These are phyloP conservation scores for Saccharomyces pastorianus DNA, from an alignment of 1,139 yeast genomes.

Conservation along the genomic window DNA sequence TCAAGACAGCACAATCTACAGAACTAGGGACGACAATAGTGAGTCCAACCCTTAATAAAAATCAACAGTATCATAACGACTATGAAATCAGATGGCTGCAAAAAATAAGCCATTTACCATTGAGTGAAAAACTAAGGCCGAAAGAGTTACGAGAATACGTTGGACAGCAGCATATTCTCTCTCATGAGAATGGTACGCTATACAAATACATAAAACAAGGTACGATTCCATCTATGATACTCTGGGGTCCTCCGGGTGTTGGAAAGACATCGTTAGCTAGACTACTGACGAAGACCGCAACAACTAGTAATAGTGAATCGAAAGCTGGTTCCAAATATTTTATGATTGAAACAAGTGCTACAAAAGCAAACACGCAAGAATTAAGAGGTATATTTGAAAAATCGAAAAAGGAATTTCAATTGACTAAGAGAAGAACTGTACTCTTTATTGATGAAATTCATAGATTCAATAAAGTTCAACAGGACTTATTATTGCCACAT, in stretches of 20 bases:
- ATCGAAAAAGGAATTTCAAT: conserved; percentile 57
- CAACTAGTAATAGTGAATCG: conserved; percentile 13
- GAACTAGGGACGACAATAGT: neutral
- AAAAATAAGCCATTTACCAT: conserved; percentile 50
- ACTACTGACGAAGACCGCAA: conserved; percentile 34
- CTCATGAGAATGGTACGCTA: conserved; percentile 66
- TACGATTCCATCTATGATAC: conserved; percentile 69
- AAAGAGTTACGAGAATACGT: conserved; percentile 61
- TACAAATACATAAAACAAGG: conserved; percentile 56
- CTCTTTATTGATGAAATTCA: conserved; percentile 91
- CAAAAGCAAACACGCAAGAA: conserved; percentile 63
- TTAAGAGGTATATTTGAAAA: conserved; percentile 65
- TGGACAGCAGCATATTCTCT: conserved; percentile 71
- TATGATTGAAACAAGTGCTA: conserved; percentile 82
- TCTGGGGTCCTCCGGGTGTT: conserved; percentile 96
- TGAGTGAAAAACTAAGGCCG: conserved; percentile 85
- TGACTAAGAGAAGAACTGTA: conserved; percentile 65
- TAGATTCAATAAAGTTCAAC: conserved; percentile 81
- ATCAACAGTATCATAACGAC: conserved; percentile 21
- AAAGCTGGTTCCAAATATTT: conserved; percentile 39
- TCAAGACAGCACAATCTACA: neutral
- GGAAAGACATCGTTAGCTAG: conserved; percentile 81
- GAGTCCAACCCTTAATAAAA: neutral
- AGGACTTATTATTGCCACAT: conserved; percentile 71
- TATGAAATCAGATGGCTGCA: conserved; percentile 33